Percentiles rank a stretch among this genome's conserved stretches.
Conservation (phyloP, 805 yeast species). For the Alloascoidea africana region DNA sequence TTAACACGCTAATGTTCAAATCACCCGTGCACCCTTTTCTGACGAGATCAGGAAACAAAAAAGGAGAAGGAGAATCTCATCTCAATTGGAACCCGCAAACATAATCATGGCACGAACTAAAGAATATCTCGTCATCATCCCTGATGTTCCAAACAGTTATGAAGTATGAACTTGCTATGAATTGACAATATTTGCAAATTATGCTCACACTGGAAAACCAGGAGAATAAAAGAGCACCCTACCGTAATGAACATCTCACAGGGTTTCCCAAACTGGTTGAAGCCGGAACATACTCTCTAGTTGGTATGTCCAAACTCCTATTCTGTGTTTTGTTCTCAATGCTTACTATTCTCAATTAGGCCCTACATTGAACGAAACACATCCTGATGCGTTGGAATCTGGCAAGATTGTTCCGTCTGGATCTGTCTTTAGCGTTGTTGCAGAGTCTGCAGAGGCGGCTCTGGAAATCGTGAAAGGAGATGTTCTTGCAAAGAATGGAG, state of each 20-base stretch:
- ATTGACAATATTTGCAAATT: no score
- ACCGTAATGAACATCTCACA: background rate
- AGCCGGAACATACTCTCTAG: background rate
- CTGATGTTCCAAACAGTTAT: conserved; percentile 57
- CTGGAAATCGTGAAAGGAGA: conserved; percentile 43
- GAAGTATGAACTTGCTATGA: no score
- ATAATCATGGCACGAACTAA: no score
- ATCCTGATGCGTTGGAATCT: conserved; percentile 12
- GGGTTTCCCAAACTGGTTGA: background rate
- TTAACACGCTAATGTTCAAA: no score
- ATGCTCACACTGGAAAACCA: no score
- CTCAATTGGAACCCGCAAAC: no score
- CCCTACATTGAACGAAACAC: conserved; percentile 15
- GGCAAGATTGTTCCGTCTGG: conserved; percentile 39
- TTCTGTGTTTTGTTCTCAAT: background rate
- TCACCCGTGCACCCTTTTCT: no score
- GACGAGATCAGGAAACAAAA: no score
- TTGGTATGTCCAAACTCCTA: background rate
- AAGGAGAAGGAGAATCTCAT: no score
- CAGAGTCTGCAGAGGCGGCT: conserved; percentile 46
- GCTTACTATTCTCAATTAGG: background rate
- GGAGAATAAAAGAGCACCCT: background rate
- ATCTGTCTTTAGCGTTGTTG: conserved; percentile 40
- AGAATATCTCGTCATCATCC: conserved; percentile 63
- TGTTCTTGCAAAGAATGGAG: conserved; percentile 38